Base-by-base conservation (phyloP, 2,329 filamentous ascomycete genomes). In the Pseudogymnoascus sp. region DNA sequence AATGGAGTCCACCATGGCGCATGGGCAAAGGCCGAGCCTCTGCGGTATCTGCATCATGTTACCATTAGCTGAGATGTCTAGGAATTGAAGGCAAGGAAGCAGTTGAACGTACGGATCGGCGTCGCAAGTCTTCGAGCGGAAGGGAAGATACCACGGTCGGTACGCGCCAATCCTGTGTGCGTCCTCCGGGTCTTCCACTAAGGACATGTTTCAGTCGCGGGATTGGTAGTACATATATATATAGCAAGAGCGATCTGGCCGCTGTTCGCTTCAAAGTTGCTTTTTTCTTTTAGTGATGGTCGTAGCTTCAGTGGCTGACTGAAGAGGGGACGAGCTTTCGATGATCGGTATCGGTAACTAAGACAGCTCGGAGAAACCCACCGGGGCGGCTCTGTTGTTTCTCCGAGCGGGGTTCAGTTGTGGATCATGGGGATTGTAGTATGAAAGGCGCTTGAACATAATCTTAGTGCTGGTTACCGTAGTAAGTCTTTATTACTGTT, bases 61-160 rank as follows among this genome's bases (percentile, higher is more conserved):
- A 3, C 13, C 7, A 39, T 59, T 29, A 55, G 48, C 29, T 55
- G 9, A 4, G 4, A 15, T 55, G 9, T 55, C 48, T n/a, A n/a
- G 3, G 10, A 55, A 41, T 13, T 59, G 1, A 17, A 59, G 7
- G 21, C 7, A 31, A n/a, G 33, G 27, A 39, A 48, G 12, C n/a
- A 15, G 27, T 33, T 25, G 17, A 21, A 59, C 58, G 33, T 41
- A 59, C 58, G 58, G 33, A 31, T 59, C 38, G 58, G 35, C 38
- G 7, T 59, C 9, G 27, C 58, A 59, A 41, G 83, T 81, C 64
- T 76, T 78, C 15, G 74, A 67, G 48, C 76, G 70, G 55, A 79
- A 74, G n/a, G 77, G 76, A 65, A 80, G 80, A 66, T 83, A 79
- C 61, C 84, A 71, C 1, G 81, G 81, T 51, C 79, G 79, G 67